A percentile compares a stretch with the other conserved stretches of the same genome.
phyloP scores from a whole-genome alignment of 2,329 filamentous ascomycete species.

The Graphilbum sp. region DNA sequence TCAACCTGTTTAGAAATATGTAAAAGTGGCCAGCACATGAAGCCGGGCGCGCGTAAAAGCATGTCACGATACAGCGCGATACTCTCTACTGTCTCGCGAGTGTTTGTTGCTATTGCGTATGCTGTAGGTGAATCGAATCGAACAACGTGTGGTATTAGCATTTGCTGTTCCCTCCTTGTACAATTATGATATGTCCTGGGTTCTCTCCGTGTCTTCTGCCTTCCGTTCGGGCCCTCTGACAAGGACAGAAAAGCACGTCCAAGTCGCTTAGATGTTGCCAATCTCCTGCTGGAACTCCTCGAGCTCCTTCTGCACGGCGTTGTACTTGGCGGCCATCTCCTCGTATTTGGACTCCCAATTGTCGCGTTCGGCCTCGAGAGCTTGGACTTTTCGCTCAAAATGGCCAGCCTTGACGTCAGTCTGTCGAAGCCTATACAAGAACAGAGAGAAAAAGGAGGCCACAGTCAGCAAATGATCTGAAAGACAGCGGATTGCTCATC shows the following conservation, averaged over 20 bases:
- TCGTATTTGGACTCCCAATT: slow-evolving; percentile 97
- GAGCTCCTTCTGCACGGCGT: slow-evolving; percentile 70
- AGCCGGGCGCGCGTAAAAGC: too few species aligned
- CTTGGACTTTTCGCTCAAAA: slow-evolving; percentile 98
- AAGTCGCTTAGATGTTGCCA: slow-evolving; percentile 61
- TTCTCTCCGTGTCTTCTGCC: too few species aligned
- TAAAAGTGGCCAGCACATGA: too few species aligned
- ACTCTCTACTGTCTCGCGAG: too few species aligned
- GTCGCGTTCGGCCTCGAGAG: slow-evolving; percentile 79
- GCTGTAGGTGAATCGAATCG: too few species aligned
- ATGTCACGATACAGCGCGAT: too few species aligned
- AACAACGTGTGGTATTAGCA: slow-evolving; percentile 7
- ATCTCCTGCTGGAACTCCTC: slow-evolving; percentile 84
- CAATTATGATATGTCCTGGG: too few species aligned
- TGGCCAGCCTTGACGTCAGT: slow-evolving; percentile 98
- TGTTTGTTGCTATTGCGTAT: too few species aligned
- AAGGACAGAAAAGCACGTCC: too few species aligned
- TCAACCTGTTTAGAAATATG: too few species aligned
- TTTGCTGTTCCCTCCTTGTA: not conserved
- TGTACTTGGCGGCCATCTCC: slow-evolving; percentile 88
- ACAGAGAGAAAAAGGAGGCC: slow-evolving; percentile 4
- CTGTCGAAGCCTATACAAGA: slow-evolving; percentile 69
- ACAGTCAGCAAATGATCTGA: slow-evolving; percentile 1
- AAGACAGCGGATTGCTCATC: slow-evolving; percentile 1
- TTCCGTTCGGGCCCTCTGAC: too few species aligned